Conservation (phyloP, 1,284 basidiomycete genomes). For the Sphagnurus paluster region DNA sequence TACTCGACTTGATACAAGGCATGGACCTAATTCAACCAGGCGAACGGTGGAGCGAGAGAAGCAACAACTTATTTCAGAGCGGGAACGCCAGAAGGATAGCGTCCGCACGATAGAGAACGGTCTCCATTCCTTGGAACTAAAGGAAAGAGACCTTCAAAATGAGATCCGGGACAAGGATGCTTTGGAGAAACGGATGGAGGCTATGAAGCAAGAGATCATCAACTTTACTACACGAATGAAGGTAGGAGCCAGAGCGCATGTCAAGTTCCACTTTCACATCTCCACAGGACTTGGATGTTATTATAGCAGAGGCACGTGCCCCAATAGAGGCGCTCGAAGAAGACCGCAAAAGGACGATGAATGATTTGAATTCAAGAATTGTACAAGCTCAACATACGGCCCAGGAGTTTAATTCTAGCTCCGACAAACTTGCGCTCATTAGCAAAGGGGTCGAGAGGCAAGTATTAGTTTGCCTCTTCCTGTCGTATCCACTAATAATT, state of each 20-base stretch:
- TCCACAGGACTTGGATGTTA: constrained; percentile 62
- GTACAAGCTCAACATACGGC: constrained; percentile 51
- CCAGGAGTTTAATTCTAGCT: constrained; percentile 67
- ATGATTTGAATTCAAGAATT: constrained; percentile 52
- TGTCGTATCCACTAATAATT: neutral
- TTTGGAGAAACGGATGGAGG: constrained; percentile 61
- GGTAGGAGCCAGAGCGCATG: constrained; percentile 30
- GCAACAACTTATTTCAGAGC: constrained; percentile 57
- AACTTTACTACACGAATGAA: constrained; percentile 45
- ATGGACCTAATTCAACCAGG: constrained; percentile 36
- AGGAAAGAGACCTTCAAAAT: constrained; percentile 59
- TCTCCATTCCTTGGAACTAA: constrained; percentile 62
- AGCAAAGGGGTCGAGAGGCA: constrained; percentile 69
- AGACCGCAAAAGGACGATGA: constrained; percentile 56
- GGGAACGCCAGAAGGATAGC: constrained; percentile 62
- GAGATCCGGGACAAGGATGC: constrained; percentile 64
- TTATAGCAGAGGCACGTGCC: constrained; percentile 60
- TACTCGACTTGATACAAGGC: neutral
- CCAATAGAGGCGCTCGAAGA: constrained; percentile 71
- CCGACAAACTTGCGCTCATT: constrained; percentile 61
- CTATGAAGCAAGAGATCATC: constrained; percentile 60
- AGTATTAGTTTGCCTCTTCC: constrained; percentile 16
- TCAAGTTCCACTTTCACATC: constrained; percentile 5
- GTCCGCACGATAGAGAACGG: constrained; percentile 59
- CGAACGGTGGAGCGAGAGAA: constrained; percentile 72